phyloP scores from a whole-genome alignment of 73 alveolate species.

The Paramecium biaurelia region DNA sequence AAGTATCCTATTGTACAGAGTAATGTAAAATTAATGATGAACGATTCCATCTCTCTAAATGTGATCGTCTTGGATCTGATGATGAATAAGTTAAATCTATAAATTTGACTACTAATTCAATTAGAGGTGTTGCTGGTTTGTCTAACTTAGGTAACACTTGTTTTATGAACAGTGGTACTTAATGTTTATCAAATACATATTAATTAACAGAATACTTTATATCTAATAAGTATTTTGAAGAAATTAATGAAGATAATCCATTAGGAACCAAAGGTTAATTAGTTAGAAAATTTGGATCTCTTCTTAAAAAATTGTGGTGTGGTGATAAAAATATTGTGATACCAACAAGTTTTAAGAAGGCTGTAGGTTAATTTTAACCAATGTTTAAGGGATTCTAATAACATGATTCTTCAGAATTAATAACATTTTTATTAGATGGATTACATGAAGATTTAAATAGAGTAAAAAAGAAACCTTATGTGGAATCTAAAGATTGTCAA shows the following conservation, averaged over 20 bases:
- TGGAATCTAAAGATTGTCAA: constrained; percentile 70
- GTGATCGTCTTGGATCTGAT: constrained; percentile 62
- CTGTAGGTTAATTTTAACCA: constrained; percentile 51
- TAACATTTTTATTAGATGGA: constrained; percentile 86
- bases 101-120: not conserved
- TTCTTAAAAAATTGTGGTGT: constrained; percentile 51
- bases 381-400: constrained; percentile 52
- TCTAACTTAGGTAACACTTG: constrained; percentile 98
- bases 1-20: constrained; percentile 70
- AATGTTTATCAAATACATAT: constrained; percentile 89
- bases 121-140: constrained; percentile 86
- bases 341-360: constrained; percentile 39
- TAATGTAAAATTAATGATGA: constrained; percentile 71
- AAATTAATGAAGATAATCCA: constrained; percentile 87
- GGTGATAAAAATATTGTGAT: constrained; percentile 8
- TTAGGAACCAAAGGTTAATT: constrained; percentile 90
- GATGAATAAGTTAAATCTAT: constrained; percentile 30
- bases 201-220: constrained; percentile 87
- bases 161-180: constrained; percentile 95
- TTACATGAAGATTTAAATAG: constrained; percentile 95
- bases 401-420: constrained; percentile 75
- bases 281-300: constrained; percentile 44
- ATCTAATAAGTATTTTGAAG: constrained; percentile 65
- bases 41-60: constrained; percentile 67
- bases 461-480: constrained; percentile 88